phyloP scores from a whole-genome alignment of 495 filamentous ascomycete genomes.

The Aspergillus biplanus region DNA sequence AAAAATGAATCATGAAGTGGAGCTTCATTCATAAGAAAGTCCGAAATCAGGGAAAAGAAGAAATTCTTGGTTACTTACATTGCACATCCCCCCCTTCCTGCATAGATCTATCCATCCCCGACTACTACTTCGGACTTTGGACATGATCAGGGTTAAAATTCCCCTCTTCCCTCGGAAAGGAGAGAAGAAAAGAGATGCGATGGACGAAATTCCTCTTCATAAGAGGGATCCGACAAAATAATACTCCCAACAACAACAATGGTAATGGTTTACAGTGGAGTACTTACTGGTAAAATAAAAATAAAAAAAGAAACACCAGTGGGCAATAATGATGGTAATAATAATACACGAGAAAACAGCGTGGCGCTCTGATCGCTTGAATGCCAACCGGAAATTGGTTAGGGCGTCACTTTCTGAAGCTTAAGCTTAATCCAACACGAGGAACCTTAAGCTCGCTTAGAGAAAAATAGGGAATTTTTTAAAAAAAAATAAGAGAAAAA shows the following conservation, averaged over 20 bases:
- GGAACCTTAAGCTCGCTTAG: constrained; percentile 54
- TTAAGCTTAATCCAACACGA: constrained; percentile 61
- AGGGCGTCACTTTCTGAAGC: constrained; percentile 47
- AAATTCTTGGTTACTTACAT: constrained; percentile 10
- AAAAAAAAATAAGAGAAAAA: constrained; percentile 20
- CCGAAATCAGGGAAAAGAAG: constrained; percentile 9
- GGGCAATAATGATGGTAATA: background rate
- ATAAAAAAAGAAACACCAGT: constrained; percentile 1
- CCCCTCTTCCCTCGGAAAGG: background rate
- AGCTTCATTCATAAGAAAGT: background rate
- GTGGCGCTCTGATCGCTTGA: constrained; percentile 45
- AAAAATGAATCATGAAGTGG: constrained; percentile 17
- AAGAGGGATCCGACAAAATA: background rate
- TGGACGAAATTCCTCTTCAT: too few relatives aligned
- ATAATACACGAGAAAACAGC: constrained; percentile 35
- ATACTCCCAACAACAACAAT: background rate
- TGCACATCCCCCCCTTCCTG: background rate
- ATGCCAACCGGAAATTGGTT: constrained; percentile 39
- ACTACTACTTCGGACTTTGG: too few relatives aligned
- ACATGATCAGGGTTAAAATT: background rate
- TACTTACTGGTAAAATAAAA: background rate
- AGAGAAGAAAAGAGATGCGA: too few relatives aligned
- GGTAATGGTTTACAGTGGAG: background rate
- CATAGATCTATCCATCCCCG: background rate
- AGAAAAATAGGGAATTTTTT: constrained; percentile 11